These are phyloP conservation scores for Coprinellus aureogranulatus DNA, from an alignment of 768 basidiomycete species.

Conservation along the genomic window DNA sequence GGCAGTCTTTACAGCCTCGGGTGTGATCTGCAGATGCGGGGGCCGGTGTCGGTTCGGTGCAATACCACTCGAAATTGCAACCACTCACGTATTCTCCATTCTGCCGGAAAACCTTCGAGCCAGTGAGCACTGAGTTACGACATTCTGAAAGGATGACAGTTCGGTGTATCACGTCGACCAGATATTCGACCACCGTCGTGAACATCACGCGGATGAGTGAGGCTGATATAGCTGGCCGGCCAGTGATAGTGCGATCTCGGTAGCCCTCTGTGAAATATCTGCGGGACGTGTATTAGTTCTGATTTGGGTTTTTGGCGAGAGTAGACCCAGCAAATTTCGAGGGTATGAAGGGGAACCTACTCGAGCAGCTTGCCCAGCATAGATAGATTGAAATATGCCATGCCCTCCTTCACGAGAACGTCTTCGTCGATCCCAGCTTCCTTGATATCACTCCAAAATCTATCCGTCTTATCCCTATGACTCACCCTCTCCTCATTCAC, in stretches of 20 bases:
- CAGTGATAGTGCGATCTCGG: background rate
- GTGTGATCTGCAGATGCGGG: background rate
- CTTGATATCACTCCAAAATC: slow-evolving; percentile 37
- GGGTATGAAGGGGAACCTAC: slow-evolving; percentile 23
- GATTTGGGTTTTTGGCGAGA: too few species aligned
- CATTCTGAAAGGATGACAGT: background rate
- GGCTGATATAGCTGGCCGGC: background rate
- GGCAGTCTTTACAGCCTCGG: background rate
- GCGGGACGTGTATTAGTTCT: background rate
- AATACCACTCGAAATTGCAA: background rate
- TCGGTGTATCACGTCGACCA: background rate
- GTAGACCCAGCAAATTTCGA: background rate
- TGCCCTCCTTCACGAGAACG: slow-evolving; percentile 37
- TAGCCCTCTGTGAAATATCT: background rate
- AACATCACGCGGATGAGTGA: background rate
- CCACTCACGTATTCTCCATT: background rate
- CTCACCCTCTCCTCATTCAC: background rate
- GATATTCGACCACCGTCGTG: background rate
- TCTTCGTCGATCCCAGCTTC: slow-evolving; percentile 44
- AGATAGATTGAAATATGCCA: slow-evolving; percentile 50
- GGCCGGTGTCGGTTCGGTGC: background rate
- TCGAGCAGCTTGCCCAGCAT: slow-evolving; percentile 37
- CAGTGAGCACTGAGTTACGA: too few species aligned
- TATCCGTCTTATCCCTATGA: background rate
- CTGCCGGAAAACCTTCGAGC: background rate